These are phyloP conservation scores for Begonia peltatifolia DNA, from an alignment of 306 rosid species.

Conservation along the genomic window DNA sequence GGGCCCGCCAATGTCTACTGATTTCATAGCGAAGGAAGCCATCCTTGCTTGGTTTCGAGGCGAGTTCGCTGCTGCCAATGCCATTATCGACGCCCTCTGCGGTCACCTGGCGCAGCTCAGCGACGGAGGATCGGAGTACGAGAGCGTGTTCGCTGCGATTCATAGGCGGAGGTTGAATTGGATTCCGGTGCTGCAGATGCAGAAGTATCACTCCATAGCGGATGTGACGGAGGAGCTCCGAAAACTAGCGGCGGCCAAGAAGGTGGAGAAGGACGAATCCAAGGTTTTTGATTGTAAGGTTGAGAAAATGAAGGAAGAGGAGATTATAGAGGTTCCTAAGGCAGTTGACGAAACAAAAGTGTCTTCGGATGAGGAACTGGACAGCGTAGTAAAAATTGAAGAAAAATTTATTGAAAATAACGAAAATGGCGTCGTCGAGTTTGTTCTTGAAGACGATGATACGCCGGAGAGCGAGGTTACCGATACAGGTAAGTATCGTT, in stretches of 20 bases:
- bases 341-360: constrained; percentile 12
- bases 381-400: constrained; percentile 4
- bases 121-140: constrained; percentile 28
- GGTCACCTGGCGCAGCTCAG: constrained; percentile 38
- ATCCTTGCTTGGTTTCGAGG: constrained; percentile 69
- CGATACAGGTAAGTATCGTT: constrained; percentile 45
- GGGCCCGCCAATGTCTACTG: constrained; percentile 31
- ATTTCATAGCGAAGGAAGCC: constrained; percentile 57
- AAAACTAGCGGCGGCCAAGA: constrained; percentile 15
- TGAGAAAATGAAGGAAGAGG: constrained; percentile 1
- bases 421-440: constrained; percentile 16
- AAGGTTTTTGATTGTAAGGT: constrained; percentile 2
- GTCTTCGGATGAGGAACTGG: constrained; percentile 12
- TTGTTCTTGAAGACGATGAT: constrained; percentile 32
- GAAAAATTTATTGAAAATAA: constrained; percentile 7
- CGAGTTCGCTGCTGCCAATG: constrained; percentile 87
- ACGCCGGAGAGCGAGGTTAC: constrained; percentile 59
- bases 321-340: not conserved
- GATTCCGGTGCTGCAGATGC: constrained; percentile 89
- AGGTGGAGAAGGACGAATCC: constrained; percentile 4
- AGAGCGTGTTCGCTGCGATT: constrained; percentile 35
- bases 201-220: constrained; percentile 71
- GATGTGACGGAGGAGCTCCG: constrained; percentile 63
- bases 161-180: constrained; percentile 72
- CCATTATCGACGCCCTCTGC: constrained; percentile 67